These are phyloP conservation scores for Schizophyllum commune DNA, from an alignment of 1,284 basidiomycete species.

Conservation along the genomic window DNA sequence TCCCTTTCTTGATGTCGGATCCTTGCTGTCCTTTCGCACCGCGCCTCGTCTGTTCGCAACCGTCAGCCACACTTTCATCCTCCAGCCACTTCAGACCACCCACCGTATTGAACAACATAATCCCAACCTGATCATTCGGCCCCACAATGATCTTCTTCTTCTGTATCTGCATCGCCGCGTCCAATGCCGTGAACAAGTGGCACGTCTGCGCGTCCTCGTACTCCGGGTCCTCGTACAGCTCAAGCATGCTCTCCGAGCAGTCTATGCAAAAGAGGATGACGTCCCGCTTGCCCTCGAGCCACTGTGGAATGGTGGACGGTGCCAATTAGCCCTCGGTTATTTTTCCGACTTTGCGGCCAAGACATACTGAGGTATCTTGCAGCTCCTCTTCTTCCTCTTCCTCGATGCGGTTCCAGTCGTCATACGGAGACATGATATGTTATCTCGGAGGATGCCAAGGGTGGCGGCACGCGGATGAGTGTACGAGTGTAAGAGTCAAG, in stretches of 20 bases:
- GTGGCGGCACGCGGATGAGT: background rate
- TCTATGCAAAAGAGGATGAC: conserved; percentile 92
- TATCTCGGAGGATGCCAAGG: background rate
- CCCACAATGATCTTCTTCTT: conserved; percentile 86
- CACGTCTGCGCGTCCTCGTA: conserved; percentile 58
- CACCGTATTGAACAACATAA: conserved; percentile 91
- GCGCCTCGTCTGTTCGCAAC: conserved; percentile 34
- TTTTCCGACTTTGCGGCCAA: background rate
- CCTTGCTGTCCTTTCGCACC: conserved; percentile 42
- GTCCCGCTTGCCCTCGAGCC: conserved; percentile 68
- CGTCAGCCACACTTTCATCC: conserved; percentile 14
- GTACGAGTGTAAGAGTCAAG: background rate
- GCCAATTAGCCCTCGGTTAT: conserved; percentile 1
- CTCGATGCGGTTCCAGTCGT: conserved; percentile 69
- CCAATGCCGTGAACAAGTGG: conserved; percentile 63
- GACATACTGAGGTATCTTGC: conserved; percentile 55
- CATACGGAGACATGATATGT: conserved; percentile 45
- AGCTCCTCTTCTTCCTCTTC: conserved; percentile 76
- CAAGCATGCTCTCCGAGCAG: conserved; percentile 85
- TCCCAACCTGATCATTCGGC: conserved; percentile 83
- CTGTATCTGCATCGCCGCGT: conserved; percentile 78
- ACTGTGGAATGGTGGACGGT: conserved; percentile 30
- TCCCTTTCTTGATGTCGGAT: conserved; percentile 70
- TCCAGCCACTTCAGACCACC: conserved; percentile 18
- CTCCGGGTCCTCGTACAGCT: conserved; percentile 51